Base-by-base conservation (phyloP, 1,284 basidiomycete species). In the Boletellus sp. region DNA sequence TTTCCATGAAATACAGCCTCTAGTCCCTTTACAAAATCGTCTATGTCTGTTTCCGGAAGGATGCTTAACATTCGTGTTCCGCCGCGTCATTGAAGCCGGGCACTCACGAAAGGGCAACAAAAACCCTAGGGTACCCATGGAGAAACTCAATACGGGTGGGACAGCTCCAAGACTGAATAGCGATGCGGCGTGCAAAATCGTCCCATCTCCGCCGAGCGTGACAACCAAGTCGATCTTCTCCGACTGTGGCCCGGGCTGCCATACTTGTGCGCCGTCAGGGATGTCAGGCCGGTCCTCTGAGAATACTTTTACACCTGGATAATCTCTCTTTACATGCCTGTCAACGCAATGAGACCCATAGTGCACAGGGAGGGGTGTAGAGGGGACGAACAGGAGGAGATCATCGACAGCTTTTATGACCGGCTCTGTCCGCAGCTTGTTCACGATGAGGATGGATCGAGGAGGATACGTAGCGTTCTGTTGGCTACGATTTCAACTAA, bases 91-190 rank as follows among this genome's bases (percentile, higher is more conserved):
- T 24, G 10, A 24, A 32, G 37, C 5, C 51, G 44, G 55, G 43
- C 5, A 79, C 91, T 74, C 63, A 93, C 93, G 90, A 71, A 97
- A 97, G 0, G 96, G 95, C 18, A 98, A 78, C 16, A 98, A 73
- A 69, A 98, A 98, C 1, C 95, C 95, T 0, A 98, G 76, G 1
- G 92, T 95, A 8, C 95, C 96, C 90, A 97, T 93, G 0, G 91
- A 94, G 71, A 98, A 97, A 65, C 92, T 95, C 35, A 98, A 74
- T 0, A 98, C 94, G 0, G 96, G 95, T 2, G 95, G 95, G 13
- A 97, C 94, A 21, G 91, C 88, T 32, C 89, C 89, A 8, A 81
- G 76, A 60, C 87, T 90, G 69, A 98, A 98, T 7, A 98, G 74
- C 22, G 92, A 93, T 5, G 94, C 95, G 0, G 93, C 93, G 65